A percentile compares a stretch with the other conserved stretches of the same genome.
phyloP scores from a whole-genome alignment of 164 flowering plant genomes.

The Echeveria elegans region DNA sequence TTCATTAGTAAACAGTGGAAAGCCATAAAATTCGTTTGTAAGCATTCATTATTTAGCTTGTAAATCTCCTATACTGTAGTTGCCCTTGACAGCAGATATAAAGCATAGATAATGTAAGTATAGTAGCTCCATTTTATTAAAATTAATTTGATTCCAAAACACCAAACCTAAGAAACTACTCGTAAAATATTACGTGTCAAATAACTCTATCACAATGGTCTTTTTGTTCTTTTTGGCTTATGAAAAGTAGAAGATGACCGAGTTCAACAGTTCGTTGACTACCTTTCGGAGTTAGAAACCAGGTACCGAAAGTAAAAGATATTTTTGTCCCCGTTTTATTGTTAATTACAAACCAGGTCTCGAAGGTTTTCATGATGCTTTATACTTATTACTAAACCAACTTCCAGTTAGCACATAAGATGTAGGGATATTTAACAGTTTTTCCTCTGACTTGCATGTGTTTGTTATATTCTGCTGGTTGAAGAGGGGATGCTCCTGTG shows the following conservation, averaged over 20 bases:
- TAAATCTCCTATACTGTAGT: background rate
- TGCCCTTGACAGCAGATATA: too few species aligned
- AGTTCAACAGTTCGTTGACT: conserved; percentile 70
- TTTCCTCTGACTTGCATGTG: conserved; percentile 7
- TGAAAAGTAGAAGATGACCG: conserved; percentile 39
- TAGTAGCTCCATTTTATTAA: background rate
- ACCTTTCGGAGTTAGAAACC: conserved; percentile 70
- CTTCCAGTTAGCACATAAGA: background rate
- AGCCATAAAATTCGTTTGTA: background rate
- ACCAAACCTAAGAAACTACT: background rate
- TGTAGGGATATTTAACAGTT: background rate
- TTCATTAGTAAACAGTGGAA: background rate
- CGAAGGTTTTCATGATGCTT: background rate
- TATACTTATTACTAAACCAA: background rate
- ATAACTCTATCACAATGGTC: background rate
- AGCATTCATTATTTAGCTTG: background rate
- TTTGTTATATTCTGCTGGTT: conserved; percentile 13
- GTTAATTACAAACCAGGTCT: background rate
- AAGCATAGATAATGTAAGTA: too few species aligned
- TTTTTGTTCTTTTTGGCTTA: conserved; percentile 17
- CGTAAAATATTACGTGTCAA: background rate
- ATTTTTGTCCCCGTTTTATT: background rate
- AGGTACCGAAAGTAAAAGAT: conserved; percentile 24
- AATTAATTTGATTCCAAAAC: background rate
- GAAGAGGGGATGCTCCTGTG: conserved; percentile 47